These are phyloP conservation scores for Talaromyces trachyspermus DNA, from an alignment of 495 filamentous ascomycete genomes.

Conservation along the genomic window DNA sequence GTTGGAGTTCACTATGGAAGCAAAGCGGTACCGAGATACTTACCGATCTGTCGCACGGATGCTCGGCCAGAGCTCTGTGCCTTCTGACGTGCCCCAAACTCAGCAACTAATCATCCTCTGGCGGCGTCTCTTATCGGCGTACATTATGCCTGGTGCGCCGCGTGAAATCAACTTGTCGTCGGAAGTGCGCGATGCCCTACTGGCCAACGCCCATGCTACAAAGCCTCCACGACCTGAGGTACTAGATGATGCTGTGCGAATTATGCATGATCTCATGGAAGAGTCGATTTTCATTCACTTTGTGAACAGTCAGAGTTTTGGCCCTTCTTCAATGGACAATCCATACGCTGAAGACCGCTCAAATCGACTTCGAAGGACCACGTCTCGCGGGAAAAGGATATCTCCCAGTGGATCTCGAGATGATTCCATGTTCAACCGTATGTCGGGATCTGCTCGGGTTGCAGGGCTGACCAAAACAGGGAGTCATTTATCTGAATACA, in stretches of 20 bases:
- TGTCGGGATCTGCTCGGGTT: slow-evolving; percentile 12
- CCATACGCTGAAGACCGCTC: slow-evolving; percentile 13
- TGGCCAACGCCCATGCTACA: slow-evolving; percentile 53
- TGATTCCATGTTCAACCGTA: slow-evolving; percentile 23
- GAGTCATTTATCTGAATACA: slow-evolving; percentile 29
- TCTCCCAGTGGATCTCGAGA: slow-evolving; percentile 38
- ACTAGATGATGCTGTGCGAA: slow-evolving; percentile 81
- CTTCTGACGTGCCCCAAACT: slow-evolving; percentile 46
- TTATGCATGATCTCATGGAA: slow-evolving; percentile 94
- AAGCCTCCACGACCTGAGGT: slow-evolving; percentile 68
- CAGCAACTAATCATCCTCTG: slow-evolving; percentile 70
- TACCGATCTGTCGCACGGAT: slow-evolving; percentile 51
- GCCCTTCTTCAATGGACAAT: slow-evolving; percentile 21
- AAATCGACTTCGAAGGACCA: slow-evolving; percentile 16
- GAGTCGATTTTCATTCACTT: slow-evolving; percentile 66
- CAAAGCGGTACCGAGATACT: slow-evolving; percentile 76
- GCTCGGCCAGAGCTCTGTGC: slow-evolving; percentile 31
- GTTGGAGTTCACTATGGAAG: slow-evolving; percentile 94
- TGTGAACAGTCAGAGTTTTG: slow-evolving; percentile 30
- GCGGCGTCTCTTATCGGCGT: slow-evolving; percentile 49
- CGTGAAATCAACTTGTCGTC: slow-evolving; percentile 90
- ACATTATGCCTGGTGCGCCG: slow-evolving; percentile 58
- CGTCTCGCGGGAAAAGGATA: slow-evolving; percentile 24
- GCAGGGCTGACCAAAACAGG: slow-evolving; percentile 23
- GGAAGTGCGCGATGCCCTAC: slow-evolving; percentile 71